A percentile compares a stretch with the other conserved stretches of the same genome.
These are phyloP conservation scores for Vaccinium darrowii DNA, from an alignment of 148 eudicot species.

Conservation along the genomic window DNA sequence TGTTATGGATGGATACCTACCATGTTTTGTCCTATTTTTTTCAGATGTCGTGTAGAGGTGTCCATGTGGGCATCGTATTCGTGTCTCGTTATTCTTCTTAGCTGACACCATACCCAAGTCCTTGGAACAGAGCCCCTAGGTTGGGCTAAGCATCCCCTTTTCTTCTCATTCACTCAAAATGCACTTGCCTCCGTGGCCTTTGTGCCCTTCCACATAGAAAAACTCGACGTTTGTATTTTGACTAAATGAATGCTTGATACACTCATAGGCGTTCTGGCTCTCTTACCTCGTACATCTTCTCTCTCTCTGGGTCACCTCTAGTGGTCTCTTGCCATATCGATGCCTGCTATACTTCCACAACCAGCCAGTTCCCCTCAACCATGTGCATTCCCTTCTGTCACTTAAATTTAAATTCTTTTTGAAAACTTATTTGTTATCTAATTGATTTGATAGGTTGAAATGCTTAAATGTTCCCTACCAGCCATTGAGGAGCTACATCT, in stretches of 20 bases:
- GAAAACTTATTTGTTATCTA: constrained; percentile 8
- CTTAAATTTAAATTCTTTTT: neutral
- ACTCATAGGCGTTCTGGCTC: neutral
- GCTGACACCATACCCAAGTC: neutral
- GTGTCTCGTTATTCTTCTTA: neutral
- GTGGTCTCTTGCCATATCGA: neutral
- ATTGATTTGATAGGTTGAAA: constrained; percentile 56
- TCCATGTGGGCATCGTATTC: neutral
- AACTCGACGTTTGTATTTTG: neutral
- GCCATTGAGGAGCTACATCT: constrained; percentile 84
- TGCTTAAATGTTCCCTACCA: constrained; percentile 59
- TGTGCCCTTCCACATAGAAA: neutral
- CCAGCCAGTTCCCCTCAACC: neutral
- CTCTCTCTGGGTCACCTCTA: neutral
- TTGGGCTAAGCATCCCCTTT: neutral
- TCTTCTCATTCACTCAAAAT: neutral
- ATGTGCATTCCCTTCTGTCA: neutral
- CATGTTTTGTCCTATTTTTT: neutral
- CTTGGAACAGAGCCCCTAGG: neutral
- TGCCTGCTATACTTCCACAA: neutral
- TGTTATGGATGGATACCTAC: neutral
- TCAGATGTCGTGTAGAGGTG: neutral
- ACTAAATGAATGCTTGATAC: neutral
- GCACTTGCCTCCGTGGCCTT: neutral
- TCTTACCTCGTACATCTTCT: neutral